These are phyloP conservation scores for Ogataea ramenticola DNA, from an alignment of 805 yeast genomes.

Conservation along the genomic window DNA sequence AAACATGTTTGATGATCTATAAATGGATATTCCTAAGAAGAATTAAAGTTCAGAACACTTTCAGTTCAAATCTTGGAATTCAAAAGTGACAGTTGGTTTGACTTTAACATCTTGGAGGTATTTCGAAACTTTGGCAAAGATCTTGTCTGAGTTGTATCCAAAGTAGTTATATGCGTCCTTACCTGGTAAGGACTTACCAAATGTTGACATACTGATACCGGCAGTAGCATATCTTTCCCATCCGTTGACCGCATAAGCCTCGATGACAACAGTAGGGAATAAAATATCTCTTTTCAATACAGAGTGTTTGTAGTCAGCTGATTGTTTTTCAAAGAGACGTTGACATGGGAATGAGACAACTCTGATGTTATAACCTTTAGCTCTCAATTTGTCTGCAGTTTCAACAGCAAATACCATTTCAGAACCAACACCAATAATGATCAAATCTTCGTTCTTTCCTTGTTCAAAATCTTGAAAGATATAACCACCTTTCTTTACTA, in stretches of 20 bases:
- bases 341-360: conserved; percentile 27
- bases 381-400: conserved; percentile 17
- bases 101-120: conserved; percentile 16
- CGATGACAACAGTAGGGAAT: conserved; percentile 25
- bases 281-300: conserved; percentile 14
- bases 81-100: conserved; percentile 15
- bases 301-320: conserved; percentile 18
- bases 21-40: no score
- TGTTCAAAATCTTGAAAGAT: conserved; percentile 17
- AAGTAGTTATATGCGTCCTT: conserved; percentile 23
- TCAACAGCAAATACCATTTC: conserved; percentile 23
- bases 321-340: conserved; percentile 23
- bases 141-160: conserved; percentile 20
- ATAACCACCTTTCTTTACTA: conserved; percentile 23
- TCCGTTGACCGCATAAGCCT: conserved; percentile 28
- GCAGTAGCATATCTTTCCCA: conserved; percentile 32
- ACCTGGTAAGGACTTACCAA: conserved; percentile 31
- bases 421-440: conserved; percentile 24
- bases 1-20: no score
- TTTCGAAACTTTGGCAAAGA: conserved; percentile 21
- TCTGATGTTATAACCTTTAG: conserved; percentile 19
- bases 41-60: conserved; percentile 1
- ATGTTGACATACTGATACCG: conserved; percentile 25
- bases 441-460: conserved; percentile 13
- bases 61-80: conserved; percentile 24